Evolutionary conservation across 768 basidiomycete genomes (phyloP), one percentile per base, ranked within the genome.

Genomic region (Calocybe cyanea): DNA sequence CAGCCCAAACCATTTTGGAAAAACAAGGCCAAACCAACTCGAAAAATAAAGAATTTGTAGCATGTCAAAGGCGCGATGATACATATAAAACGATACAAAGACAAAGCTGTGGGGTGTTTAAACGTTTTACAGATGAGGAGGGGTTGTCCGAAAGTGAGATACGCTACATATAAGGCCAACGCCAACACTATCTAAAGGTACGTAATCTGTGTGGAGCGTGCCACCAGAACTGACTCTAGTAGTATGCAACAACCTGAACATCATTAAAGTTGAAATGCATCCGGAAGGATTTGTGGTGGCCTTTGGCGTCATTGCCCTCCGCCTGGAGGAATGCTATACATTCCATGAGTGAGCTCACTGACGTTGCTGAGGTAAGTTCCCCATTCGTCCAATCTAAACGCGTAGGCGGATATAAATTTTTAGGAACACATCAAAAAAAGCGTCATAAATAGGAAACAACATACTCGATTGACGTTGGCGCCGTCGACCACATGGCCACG

Each of bases 401-500:
- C n/a, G 25, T 28, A 28, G 11, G 11, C 5, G 11, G 48, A 41
- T 19, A 28, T 2, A 6, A 23, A 14, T 20, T 31, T 18, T 36
- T 33, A 8, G 24, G 15, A 21, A 34, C 21, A 28, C 25, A 19
- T 31, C 23, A 37, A 14, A 15, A 23, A 37, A 13, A 28, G 6
- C 5, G 11, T 28, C 25, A 28, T 28, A 11, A 8, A 23, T 35
- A n/a, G 17, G 14, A 38, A 21, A 33, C 28, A 2, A 67, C 83
- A 61, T 58, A 85, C 83, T 81, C 80, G 53, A 83, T 83, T 14
- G 78, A 75, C 9, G 73, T 69, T 1, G 83, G 82, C n/a, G 81
- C 79, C 48, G 67, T 73, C 1, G 79, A 80, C 83, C 85, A 87
- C 80, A 86, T 82, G 20, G 75, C 71, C 38, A 81, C 72, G 32